Base-by-base conservation (phyloP, 2,329 filamentous ascomycete genomes). In the Colletotrichum agaves region DNA sequence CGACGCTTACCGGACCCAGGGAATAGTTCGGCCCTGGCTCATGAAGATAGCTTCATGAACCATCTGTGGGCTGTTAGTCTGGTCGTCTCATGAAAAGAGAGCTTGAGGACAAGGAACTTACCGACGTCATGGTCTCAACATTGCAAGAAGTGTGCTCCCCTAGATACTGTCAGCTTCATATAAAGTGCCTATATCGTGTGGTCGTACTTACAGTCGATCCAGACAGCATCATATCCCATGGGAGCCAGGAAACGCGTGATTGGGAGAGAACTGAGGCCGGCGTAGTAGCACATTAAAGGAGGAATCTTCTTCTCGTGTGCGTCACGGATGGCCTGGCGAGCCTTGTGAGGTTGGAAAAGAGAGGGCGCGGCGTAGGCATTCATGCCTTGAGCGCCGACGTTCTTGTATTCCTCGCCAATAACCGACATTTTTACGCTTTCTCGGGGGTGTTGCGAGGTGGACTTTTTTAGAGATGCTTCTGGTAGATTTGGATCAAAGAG, bases 81-180 rank as follows among this genome's bases (percentile, higher is more conserved):
- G 7, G 43, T 65, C 37, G 31, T 19, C 35, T 43, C 13, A 12
- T 17, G 27, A 27, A 27, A 27, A 7, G 6, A n/a, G 13, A 15
- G 21, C 2, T 23, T 15, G 13, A 15, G 13, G 2, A 3, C 7
- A 13, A 27, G 12, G n/a, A 17, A 57, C 56, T 31, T 46, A 69
- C 66, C 47, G 44, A 78, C 1, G 81, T 84, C 82, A 84, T 84
- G n/a, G 82, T 84, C 74, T 84, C 82, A 27, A 83, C 77, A 59
- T 79, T 78, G 71, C 80, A 83, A 3, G 81, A 73, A 7, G 75
- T 77, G 73, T 84, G 82, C 71, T 84, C 83, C 82, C 35, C 35
- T 37, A 37, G 35, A 12, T 8, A 37, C 11, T 11, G 35, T 37
- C 13, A 37, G 35, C 35, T 37, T 37, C 6, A 37, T 37, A 11